Evolutionary conservation across 1,284 basidiomycete genomes (phyloP), one percentile per base, ranked within the genome.

Genomic region (Puccinia horiana): DNA sequence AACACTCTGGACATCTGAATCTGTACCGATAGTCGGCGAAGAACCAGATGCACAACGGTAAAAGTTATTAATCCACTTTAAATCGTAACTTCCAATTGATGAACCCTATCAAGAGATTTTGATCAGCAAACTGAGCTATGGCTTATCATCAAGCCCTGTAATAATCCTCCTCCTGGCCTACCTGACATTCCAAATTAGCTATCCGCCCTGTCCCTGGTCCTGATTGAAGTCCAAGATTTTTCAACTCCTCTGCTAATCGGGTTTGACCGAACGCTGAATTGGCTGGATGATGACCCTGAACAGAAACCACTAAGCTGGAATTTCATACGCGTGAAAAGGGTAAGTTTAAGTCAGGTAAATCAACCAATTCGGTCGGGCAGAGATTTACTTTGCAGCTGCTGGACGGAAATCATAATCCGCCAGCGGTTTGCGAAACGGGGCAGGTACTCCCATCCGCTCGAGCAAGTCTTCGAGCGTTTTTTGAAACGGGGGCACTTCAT

Each of bases 181-280:
- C 80, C 49, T 65, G 56, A n/a, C 80, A 81, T 75, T 81, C 80
- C 47, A 81, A 54, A 63, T 12, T 63, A 40, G 63, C 80, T 37
- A 37, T 52, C 42, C 80, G 80, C 32, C 72, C 80, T n/a, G 80
- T 81, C 1, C 47, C 70, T 5, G 72, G 72, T n/a, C 80, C 80
- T 52, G 72, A 75, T 32, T 81, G 56, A 29, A 81, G 80, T 35
- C 80, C 80, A 32, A 81, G 44, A 63, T 35, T 61, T 65, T 54
- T 65, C 74, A 81, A 32, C 56, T 81, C 54, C 29, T 81, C 67
- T 29, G 56, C 72, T 40, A 81, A 40, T 20, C 37, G 58, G 12
- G 58, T 23, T 32, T 74, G 80, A 49, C 80, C 80, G 11, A 63
- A 67, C n/a, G 58, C n/a, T 32, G 80, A 54, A 47, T 81, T 23